Evolutionary conservation across 108 stramenopile species (phyloP).

Genomic region (Nannochloropsis granulata): DNA sequence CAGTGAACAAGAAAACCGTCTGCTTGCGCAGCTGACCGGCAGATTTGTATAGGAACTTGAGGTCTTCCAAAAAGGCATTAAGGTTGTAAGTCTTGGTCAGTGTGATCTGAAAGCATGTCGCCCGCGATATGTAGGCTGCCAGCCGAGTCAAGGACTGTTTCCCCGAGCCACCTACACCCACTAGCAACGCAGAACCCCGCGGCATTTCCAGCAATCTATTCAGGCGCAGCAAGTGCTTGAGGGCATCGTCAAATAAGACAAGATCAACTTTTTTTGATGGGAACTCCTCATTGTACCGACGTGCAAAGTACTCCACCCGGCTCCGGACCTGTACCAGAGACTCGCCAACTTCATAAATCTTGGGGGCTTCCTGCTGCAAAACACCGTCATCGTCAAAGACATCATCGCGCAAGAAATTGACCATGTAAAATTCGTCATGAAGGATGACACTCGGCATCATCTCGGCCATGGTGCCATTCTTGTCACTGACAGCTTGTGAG

Average conservation of each 20-base stretch:
- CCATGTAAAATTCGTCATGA: slow-evolving; percentile 52
- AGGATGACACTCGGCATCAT: slow-evolving; percentile 1
- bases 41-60: slow-evolving; percentile 57
- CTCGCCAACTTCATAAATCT: slow-evolving; percentile 71
- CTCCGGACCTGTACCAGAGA: slow-evolving; percentile 51
- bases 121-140: slow-evolving; percentile 59
- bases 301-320: slow-evolving; percentile 51
- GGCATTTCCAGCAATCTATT: slow-evolving; percentile 70
- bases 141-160: slow-evolving; percentile 69
- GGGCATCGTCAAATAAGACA: slow-evolving; percentile 77
- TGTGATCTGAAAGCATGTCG: slow-evolving; percentile 70
- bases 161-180: slow-evolving; percentile 76
- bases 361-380: slow-evolving; percentile 62
- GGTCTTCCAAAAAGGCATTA: slow-evolving; percentile 59
- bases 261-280: slow-evolving; percentile 64
- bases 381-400: slow-evolving; percentile 63
- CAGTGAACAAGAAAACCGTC: slow-evolving; percentile 74
- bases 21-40: slow-evolving; percentile 62
- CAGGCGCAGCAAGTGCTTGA: slow-evolving; percentile 64
- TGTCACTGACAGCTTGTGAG: background rate
- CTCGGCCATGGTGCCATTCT: background rate
- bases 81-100: slow-evolving; percentile 69
- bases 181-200: slow-evolving; percentile 62
- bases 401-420: slow-evolving; percentile 71
- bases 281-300: slow-evolving; percentile 60